Percentiles rank a stretch among this genome's conserved stretches.
phyloP scores from a whole-genome alignment of 345 rosid species.

The Rhizophora apiculata region DNA sequence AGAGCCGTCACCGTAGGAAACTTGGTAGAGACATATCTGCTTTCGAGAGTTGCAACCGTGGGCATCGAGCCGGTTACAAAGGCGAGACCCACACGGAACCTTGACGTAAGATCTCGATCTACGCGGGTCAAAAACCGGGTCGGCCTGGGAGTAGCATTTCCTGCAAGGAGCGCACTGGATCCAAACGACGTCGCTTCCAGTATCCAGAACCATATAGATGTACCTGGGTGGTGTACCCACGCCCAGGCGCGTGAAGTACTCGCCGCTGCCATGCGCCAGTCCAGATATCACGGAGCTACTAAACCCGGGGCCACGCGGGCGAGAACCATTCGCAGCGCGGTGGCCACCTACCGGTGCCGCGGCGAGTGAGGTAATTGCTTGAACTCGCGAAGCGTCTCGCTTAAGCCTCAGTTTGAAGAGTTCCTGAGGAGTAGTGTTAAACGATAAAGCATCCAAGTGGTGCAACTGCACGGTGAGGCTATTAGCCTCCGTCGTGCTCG shows the following conservation, averaged over 20 bases:
- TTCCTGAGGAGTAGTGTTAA: conserved; percentile 45
- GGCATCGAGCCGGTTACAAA: conserved; percentile 25
- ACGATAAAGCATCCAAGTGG: conserved; percentile 72
- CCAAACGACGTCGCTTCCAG: conserved; percentile 96
- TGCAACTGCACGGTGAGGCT: conserved; percentile 48
- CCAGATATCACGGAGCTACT: conserved; percentile 64
- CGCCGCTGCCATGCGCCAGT: conserved; percentile 91
- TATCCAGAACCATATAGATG: conserved; percentile 80
- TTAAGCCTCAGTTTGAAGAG: conserved; percentile 70
- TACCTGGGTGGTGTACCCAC: conserved; percentile 85
- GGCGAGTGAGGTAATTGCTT: conserved; percentile 40
- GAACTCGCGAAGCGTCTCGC: conserved; percentile 64
- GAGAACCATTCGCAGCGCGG: background rate
- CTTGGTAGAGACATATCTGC: conserved; percentile 71
- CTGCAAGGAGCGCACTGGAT: conserved; percentile 90
- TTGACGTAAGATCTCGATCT: conserved; percentile 58
- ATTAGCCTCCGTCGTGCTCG: conserved; percentile 12
- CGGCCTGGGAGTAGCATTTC: conserved; percentile 78
- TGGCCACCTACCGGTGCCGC: conserved; percentile 2
- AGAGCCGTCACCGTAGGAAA: conserved; percentile 91
- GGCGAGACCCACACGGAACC: conserved; percentile 50
- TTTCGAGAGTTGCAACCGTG: conserved; percentile 40
- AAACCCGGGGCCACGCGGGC: conserved; percentile 13
- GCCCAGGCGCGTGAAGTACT: conserved; percentile 93
- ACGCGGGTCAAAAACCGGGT: conserved; percentile 79